Evolutionary conservation across 306 rosid genomes (phyloP).

Genomic region (Psophocarpus tetragonolobus): DNA sequence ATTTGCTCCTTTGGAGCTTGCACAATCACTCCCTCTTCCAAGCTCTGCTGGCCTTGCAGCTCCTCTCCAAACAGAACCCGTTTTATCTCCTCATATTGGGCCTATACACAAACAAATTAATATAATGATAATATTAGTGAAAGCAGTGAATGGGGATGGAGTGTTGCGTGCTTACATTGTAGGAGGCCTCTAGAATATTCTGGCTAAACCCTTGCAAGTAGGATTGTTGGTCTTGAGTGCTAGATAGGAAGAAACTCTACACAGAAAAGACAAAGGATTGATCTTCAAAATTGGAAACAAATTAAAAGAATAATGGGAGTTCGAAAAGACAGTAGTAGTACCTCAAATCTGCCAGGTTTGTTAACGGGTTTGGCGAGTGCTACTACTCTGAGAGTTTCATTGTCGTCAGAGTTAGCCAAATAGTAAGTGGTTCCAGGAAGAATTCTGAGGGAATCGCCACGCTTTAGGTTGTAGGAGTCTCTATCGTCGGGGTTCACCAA

Average conservation of each 20-base stretch:
- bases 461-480: constrained; percentile 16
- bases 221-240: constrained; percentile 11
- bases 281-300: background rate
- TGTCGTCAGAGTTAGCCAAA: background rate
- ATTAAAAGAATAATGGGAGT: too few species aligned
- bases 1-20: constrained; percentile 5
- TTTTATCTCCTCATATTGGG: constrained; percentile 22
- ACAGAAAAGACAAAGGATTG: too few species aligned
- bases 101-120: background rate
- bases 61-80: constrained; percentile 21
- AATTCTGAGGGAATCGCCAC: constrained; percentile 14
- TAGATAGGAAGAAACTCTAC: constrained; percentile 26
- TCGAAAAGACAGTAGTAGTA: background rate
- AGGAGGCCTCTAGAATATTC: constrained; percentile 24
- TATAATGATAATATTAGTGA: background rate
- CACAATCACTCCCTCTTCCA: constrained; percentile 30
- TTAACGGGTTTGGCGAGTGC: constrained; percentile 21
- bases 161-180: constrained; percentile 28
- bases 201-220: constrained; percentile 17
- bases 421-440: background rate
- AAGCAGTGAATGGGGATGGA: background rate
- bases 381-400: constrained; percentile 6
- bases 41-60: background rate
- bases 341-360: background rate
- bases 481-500: background rate